Evolutionary conservation across 495 filamentous ascomycete species (phyloP).

Genomic region (Parathielavia appendiculata): DNA sequence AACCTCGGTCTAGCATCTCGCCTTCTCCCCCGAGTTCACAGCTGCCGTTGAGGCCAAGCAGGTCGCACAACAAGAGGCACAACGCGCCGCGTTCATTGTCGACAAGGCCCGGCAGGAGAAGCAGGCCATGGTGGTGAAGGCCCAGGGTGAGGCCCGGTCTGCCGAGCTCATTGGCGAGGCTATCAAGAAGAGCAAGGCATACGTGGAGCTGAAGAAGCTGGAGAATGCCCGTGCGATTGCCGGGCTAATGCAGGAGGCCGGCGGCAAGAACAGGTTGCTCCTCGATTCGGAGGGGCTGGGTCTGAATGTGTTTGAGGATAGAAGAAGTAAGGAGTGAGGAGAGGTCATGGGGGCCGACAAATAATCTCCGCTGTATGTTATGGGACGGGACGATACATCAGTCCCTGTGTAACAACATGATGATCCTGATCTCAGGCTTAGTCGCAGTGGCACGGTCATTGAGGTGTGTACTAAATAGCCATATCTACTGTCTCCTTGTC

Average conservation of each 20-base stretch:
- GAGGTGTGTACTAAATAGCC: too few relatives aligned
- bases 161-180: constrained; percentile 97
- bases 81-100: constrained; percentile 93
- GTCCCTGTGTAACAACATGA: constrained; percentile 19
- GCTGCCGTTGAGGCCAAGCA: constrained; percentile 98
- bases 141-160: constrained; percentile 97
- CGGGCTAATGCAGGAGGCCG: constrained; percentile 70
- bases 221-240: constrained; percentile 93
- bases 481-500: background rate
- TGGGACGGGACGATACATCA: constrained; percentile 18
- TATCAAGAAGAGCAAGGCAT: constrained; percentile 97
- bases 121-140: constrained; percentile 96
- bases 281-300: constrained; percentile 85
- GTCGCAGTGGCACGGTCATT: background rate
- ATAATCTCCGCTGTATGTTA: constrained; percentile 47
- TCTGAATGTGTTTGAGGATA: constrained; percentile 76
- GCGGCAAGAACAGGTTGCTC: constrained; percentile 89
- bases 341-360: constrained; percentile 14
- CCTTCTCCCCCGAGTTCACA: constrained; percentile 98
- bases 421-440: background rate
- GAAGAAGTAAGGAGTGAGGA: constrained; percentile 27
- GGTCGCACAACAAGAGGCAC: constrained; percentile 96
- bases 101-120: constrained; percentile 99
- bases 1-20: constrained; percentile 66
- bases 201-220: constrained; percentile 94